Base-by-base conservation (phyloP, 768 basidiomycete genomes). In the Naganishia antarctica region DNA sequence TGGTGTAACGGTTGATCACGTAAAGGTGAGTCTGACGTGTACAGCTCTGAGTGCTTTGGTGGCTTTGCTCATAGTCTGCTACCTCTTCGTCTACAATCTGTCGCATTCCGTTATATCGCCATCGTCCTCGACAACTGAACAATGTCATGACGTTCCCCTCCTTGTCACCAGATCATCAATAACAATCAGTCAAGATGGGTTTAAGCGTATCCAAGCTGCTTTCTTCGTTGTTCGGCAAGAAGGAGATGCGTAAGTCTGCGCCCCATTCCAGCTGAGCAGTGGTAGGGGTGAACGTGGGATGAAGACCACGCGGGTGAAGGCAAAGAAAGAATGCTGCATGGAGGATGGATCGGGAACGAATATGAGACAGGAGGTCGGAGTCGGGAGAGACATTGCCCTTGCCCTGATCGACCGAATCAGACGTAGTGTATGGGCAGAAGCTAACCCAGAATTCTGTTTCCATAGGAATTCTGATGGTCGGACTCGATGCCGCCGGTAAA, bases 401-500 rank as follows among this genome's bases (percentile, higher is more conserved):
- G n/a, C n/a, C n/a, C n/a, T n/a, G n/a, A n/a, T n/a, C n/a, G n/a
- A n/a, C n/a, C 34, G 34, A 37, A 37, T 37, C 34, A 7, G 34
- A 37, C 34, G n/a, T n/a, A n/a, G n/a, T n/a, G n/a, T n/a, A n/a
- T n/a, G n/a, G n/a, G n/a, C 37, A 40, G 37, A 11, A 48, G 51
- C 50, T 41, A 49, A 49, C 6, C 15, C 31, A 15, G 31, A 13
- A 31, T n/a, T 57, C n/a, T 11, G 6, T 25, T 15, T 28, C 29
- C n/a, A 57, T 75, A 96, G 93, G 94, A 78, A 98, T 99, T 82
- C 82, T 99, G 80, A 99, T 99, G 94, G 94, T 99, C 77, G 96
- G 96, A 81, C 90, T 99, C 74, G 96, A 99, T 78, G 96, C 96
- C 74, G 94, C 94, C 72, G 93, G 93, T 83, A 96, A 97, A 81